These are phyloP conservation scores for Phytophthora citrophthora DNA, from an alignment of 352 stramenopile species.

Conservation along the genomic window DNA sequence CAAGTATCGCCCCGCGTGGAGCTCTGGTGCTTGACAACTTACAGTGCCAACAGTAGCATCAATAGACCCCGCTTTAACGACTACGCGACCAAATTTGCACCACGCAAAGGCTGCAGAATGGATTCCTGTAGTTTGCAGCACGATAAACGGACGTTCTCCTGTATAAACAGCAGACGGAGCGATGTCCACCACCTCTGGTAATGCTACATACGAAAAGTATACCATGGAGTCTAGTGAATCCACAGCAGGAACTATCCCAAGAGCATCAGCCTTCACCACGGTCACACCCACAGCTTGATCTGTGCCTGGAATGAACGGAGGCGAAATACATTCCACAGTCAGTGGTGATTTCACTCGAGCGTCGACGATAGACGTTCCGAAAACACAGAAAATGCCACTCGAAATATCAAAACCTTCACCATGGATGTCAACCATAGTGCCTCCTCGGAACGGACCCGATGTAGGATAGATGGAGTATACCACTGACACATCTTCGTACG, in stretches of 20 bases:
- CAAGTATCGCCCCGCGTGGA: slow-evolving; percentile 21
- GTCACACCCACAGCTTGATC: slow-evolving; percentile 33
- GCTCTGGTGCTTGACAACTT: slow-evolving; percentile 22
- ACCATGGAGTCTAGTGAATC: slow-evolving; percentile 16
- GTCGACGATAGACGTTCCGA: slow-evolving; percentile 37
- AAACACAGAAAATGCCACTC: slow-evolving; percentile 37
- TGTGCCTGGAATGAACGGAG: slow-evolving; percentile 18
- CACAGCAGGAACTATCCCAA: not conserved
- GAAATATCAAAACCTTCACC: slow-evolving; percentile 40
- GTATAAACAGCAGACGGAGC: slow-evolving; percentile 20
- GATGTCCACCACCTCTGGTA: slow-evolving; percentile 35
- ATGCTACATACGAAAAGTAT: slow-evolving; percentile 42
- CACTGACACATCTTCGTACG: slow-evolving; percentile 47
- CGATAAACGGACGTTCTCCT: slow-evolving; percentile 27
- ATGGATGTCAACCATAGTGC: slow-evolving; percentile 40
- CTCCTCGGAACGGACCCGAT: slow-evolving; percentile 49
- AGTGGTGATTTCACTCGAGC: slow-evolving; percentile 30
- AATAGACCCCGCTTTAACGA: slow-evolving; percentile 25
- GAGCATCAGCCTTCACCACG: slow-evolving; percentile 27
- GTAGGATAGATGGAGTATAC: slow-evolving; percentile 50
- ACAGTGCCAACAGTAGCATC: slow-evolving; percentile 1
- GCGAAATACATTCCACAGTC: slow-evolving; percentile 33
- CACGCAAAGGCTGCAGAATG: slow-evolving; percentile 19
- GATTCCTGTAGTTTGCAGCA: slow-evolving; percentile 25
- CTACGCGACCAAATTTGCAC: slow-evolving; percentile 42